Evolutionary conservation across 768 basidiomycete species (phyloP), one percentile per base, ranked within the genome.

Genomic region (Auricularia sp.): DNA sequence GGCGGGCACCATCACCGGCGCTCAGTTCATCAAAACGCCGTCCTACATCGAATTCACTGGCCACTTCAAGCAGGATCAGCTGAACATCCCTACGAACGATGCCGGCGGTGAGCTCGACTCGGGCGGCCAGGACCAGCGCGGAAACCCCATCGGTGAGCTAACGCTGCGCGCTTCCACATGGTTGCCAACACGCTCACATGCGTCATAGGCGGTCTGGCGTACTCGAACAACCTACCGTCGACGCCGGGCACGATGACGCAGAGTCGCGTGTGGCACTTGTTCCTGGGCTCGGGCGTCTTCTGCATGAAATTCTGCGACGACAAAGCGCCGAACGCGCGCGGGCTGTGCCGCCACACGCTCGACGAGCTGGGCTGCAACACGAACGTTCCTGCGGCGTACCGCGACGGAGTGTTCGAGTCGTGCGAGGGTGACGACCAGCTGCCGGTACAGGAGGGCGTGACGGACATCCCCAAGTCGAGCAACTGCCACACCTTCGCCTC

Each of bases 21-120:
- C 83, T 18, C 88, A 87, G 71, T 83, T 89, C 71, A 79, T 90
- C 3, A 78, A 83, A 67, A 89, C 90, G 0, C 85, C 88, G n/a
- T 85, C 87, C 72, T 91, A 85, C 72, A 78, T 90, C 39, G 89
- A 88, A 70, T 75, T 90, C 63, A 85, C 84, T 45, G 91, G 87
- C 78, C 68, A 71, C 63, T 77, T 77, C 45, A 76, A 78, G 69
- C 74, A 79, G 61, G 76, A 74, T 64, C 71, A 73, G 67, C 70
- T 80, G 68, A 78, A 79, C 75, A 73, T 79, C 64, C 51, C 61
- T 0, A 51, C 61, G 7, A 73, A 24, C n/a, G 79, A 80, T 65
- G 66, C 69, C 33, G 78, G 79, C 65, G 79, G 78, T 66, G 78
- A 79, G 69, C 74, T 79, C 37, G 77, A 77, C 68, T 75, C 76